Evolutionary conservation across 148 eudicot species (phyloP), one percentile per base, ranked within the genome.

Genomic region (Persicaria tinctoria): DNA sequence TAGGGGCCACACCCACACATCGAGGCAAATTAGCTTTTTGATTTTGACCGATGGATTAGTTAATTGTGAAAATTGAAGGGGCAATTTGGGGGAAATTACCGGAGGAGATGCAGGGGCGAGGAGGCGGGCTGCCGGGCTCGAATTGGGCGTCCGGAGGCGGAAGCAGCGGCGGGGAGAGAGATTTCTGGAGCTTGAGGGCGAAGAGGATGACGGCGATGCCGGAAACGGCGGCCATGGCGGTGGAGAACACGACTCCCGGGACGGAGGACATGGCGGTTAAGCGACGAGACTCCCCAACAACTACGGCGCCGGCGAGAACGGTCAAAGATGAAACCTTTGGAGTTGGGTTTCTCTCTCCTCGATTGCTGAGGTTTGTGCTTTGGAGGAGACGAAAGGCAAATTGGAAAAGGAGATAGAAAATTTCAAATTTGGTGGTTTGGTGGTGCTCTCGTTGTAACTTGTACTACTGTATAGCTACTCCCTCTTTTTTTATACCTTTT

Each of bases 171-270:
- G 44, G 50, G 16, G 75, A 6, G 8, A 72, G 70, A 3, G 89
- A 75, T 76, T 85, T 90, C 70, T 90, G 95, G 63, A 83, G 82
- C 54, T 80, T 83, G 5, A 89, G 55, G 53, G 90, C 89, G 0
- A 92, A 78, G 60, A 92, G 76, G 63, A 92, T 79, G 6, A 92
- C 75, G 55, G 94, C 68, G 68, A 45, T 88, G 74, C 94, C 97
- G 46, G 93, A 91, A 17, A 91, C 81, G n/a, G 91, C 97, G 17
- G 92, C 97, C 90, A 92, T 92, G 79, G 94, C 97, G 11, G 97
- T 89, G 76, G 94, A 94, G 8, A 92, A 76, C 23, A 87, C 89
- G 57, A 88, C 84, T 44, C 47, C 70, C 3, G 46, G 70, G 14
- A 41, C 18, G 0, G 70, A 66, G 18, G 70, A 66, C 70, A 66